Percentiles rank a stretch among this genome's conserved stretches.
These are phyloP conservation scores for Arxiozyma bovina DNA, from an alignment of 1,139 yeast genomes.

Conservation along the genomic window DNA sequence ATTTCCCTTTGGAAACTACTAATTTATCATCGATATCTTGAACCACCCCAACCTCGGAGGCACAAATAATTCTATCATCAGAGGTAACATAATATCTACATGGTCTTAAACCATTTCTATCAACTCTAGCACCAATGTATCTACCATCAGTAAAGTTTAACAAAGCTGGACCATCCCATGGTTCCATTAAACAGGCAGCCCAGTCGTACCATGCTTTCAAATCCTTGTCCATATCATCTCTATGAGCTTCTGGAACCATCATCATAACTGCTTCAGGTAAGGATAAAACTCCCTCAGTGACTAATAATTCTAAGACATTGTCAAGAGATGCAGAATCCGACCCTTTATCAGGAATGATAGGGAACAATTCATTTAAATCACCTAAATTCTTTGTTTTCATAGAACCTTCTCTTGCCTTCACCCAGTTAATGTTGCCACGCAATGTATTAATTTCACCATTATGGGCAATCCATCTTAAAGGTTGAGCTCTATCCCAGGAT, in stretches of 20 bases:
- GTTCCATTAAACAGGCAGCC: conserved; percentile 99
- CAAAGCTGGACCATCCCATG: conserved; percentile 99
- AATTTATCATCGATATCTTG: conserved; percentile 69
- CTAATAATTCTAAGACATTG: conserved; percentile 85
- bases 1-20: conserved; percentile 82
- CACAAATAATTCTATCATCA: conserved; percentile 94
- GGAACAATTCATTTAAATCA: conserved; percentile 85
- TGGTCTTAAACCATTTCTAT: conserved; percentile 95
- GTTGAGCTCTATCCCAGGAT: conserved; percentile 99
- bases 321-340: conserved; percentile 99
- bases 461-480: conserved; percentile 94
- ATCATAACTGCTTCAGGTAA: conserved; percentile 97
- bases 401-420: conserved; percentile 97
- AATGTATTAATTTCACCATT: conserved; percentile 97
- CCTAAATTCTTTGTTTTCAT: conserved; percentile 84
- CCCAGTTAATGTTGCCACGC: conserved; percentile 98
- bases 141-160: conserved; percentile 96
- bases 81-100: conserved; percentile 94
- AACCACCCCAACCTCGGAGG: conserved; percentile 96
- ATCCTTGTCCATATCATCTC: conserved; percentile 83
- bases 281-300: conserved; percentile 83
- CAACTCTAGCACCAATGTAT: conserved; percentile 96
- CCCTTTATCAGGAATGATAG: conserved; percentile 97
- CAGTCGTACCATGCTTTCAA: conserved; percentile 94
- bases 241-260: conserved; percentile 99